Percentiles rank a stretch among this genome's conserved stretches.
phyloP scores from a whole-genome alignment of 495 filamentous ascomycete species.

The Aspergillus haitiensis region DNA sequence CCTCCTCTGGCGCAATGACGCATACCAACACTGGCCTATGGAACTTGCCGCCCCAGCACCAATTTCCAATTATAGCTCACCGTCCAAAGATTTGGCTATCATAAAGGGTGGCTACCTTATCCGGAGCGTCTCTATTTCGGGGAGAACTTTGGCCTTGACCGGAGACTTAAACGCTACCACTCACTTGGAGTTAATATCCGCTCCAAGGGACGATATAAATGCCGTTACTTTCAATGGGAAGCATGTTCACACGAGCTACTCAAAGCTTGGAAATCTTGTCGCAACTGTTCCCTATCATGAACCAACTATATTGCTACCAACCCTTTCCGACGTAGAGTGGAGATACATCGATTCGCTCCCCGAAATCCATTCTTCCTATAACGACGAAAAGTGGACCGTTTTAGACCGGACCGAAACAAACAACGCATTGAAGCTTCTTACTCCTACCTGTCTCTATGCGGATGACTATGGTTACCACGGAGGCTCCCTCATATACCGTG shows the following conservation, averaged over 20 bases:
- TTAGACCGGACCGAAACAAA: constrained; percentile 55
- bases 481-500: constrained; percentile 64
- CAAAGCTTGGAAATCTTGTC: constrained; percentile 36
- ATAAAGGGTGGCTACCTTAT: constrained; percentile 10
- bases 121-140: constrained; percentile 1
- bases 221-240: constrained; percentile 51
- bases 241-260: constrained; percentile 29
- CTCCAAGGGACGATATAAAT: neutral
- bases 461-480: constrained; percentile 71
- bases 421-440: constrained; percentile 49
- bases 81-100: constrained; percentile 7
- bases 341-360: constrained; percentile 65
- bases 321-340: constrained; percentile 57
- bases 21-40: constrained; percentile 66
- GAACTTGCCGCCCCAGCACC: constrained; percentile 26
- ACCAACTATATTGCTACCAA: constrained; percentile 51
- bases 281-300: constrained; percentile 44
- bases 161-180: constrained; percentile 13
- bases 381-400: constrained; percentile 60
- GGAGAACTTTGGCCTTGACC: neutral
- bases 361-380: constrained; percentile 58
- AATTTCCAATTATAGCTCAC: neutral
- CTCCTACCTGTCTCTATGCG: constrained; percentile 59
- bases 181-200: constrained; percentile 7
- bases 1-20: constrained; percentile 55